phyloP scores from a whole-genome alignment of 148 eudicot genomes.

The Chenopodium quinoa region DNA sequence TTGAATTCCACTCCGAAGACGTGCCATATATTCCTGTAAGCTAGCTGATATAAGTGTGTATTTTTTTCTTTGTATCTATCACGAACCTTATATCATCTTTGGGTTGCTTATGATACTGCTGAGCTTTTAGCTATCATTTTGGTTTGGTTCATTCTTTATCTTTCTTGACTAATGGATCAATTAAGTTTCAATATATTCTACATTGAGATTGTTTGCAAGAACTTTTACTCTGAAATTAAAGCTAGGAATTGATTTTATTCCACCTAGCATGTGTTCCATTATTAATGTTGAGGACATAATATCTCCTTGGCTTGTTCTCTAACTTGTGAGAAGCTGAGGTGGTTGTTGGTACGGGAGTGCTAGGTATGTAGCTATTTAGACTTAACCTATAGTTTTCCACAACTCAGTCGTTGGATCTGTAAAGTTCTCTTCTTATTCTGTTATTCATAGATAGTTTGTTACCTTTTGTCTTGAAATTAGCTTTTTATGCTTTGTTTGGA shows the following conservation, averaged over 20 bases:
- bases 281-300: background rate
- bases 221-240: background rate
- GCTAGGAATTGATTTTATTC: background rate
- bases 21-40: constrained; percentile 79
- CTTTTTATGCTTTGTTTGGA: no score
- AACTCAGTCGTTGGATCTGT: background rate
- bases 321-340: background rate
- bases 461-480: background rate
- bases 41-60: constrained; percentile 1
- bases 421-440: background rate
- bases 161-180: constrained; percentile 8
- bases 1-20: constrained; percentile 80
- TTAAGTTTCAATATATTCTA: background rate
- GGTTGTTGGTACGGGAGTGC: background rate
- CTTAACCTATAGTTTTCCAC: background rate
- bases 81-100: background rate
- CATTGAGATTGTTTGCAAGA: background rate
- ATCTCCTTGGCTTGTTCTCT: constrained; percentile 1
- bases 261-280: background rate
- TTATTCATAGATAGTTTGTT: background rate
- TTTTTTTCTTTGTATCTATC: background rate
- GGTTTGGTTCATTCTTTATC: background rate
- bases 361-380: background rate
- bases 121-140: background rate
- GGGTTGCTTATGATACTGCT: constrained; percentile 1